A percentile compares a stretch with the other conserved stretches of the same genome.
Conservation (phyloP, 1,284 basidiomycete genomes). For the Takashimella koratensis region DNA sequence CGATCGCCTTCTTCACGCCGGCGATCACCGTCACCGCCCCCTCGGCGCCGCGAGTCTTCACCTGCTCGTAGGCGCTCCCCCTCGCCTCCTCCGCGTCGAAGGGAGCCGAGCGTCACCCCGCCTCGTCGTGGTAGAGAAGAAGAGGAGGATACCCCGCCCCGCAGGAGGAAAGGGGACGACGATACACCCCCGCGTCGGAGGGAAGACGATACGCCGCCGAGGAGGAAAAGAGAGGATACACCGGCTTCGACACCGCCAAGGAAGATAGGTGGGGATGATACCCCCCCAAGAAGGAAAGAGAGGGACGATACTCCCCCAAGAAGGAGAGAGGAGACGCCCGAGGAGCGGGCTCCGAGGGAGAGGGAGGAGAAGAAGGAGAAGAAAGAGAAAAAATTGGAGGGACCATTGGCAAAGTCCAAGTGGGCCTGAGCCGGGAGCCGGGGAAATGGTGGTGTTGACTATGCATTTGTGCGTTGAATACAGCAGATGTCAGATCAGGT, state of each 20-base stretch:
- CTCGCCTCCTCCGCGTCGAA: background rate
- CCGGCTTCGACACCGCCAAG: background rate
- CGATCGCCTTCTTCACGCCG: conserved; percentile 2
- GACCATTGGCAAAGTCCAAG: conserved; percentile 11
- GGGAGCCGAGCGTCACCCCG: conserved; percentile 5
- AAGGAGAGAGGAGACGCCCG: no score
- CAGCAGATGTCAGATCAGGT: no score
- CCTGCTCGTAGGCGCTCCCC: background rate
- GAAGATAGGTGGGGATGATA: background rate
- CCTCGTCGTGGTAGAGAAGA: conserved; percentile 9
- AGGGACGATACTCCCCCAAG: background rate
- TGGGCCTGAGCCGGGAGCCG: no score
- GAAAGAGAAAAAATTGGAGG: conserved; percentile 11
- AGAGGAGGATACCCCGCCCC: conserved; percentile 13
- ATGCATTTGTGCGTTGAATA: background rate
- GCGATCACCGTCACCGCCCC: background rate
- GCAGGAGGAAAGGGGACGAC: conserved; percentile 1
- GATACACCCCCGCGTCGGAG: background rate
- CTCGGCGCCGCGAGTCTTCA: background rate
- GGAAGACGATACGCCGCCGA: background rate
- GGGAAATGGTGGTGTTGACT: no score
- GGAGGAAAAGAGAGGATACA: background rate
- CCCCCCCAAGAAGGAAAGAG: background rate
- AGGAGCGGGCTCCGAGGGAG: no score
- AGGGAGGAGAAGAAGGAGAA: background rate